phyloP scores from a whole-genome alignment of 805 yeast species.

The Wickerhamiella lipophila region DNA sequence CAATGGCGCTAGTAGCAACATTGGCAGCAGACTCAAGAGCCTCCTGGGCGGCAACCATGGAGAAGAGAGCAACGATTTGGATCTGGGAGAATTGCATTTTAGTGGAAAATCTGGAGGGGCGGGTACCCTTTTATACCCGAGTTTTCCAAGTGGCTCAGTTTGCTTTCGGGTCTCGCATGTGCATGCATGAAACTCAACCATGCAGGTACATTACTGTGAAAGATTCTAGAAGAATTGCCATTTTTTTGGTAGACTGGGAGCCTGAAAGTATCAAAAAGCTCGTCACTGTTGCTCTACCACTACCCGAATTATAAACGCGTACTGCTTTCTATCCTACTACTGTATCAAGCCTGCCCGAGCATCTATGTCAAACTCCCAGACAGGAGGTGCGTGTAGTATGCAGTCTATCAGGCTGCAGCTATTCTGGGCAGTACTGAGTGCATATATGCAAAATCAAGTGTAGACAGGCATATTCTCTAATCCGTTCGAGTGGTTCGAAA shows the following conservation, averaged over 20 bases:
- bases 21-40: not conserved
- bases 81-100: slow-evolving; percentile 8
- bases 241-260: too few species aligned
- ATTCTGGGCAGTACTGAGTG: not conserved
- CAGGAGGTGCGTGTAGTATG: not conserved
- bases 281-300: too few species aligned
- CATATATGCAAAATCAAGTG: not conserved
- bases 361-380: not conserved
- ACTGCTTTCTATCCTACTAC: not conserved
- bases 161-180: not conserved
- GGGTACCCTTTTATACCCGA: not conserved
- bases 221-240: too few species aligned
- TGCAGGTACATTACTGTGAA: slow-evolving; percentile 9
- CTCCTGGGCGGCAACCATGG: slow-evolving; percentile 5
- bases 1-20: not conserved
- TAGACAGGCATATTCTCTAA: not conserved
- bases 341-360: not conserved
- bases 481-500: not conserved
- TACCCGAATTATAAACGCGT: not conserved
- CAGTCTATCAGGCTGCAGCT: not conserved
- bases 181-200: slow-evolving; percentile 9
- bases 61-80: slow-evolving; percentile 4
- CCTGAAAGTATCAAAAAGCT: too few species aligned
- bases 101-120: not conserved
- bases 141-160: not conserved